Base-by-base conservation (phyloP, 208 protist species). In the Angomonas ambiguus region DNA sequence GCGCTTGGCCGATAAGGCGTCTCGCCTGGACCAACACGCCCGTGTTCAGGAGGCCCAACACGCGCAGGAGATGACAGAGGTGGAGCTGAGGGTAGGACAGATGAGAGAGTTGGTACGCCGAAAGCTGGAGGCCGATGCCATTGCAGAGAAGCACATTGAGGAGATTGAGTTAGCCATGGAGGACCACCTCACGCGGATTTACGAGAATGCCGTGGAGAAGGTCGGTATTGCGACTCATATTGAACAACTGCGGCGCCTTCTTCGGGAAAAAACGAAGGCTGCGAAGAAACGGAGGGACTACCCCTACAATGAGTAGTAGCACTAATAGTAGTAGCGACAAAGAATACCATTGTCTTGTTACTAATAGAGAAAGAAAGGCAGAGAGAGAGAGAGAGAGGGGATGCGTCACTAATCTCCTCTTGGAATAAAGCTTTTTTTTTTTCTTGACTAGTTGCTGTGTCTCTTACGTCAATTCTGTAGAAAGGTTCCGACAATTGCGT, bases 111-210 rank as follows among this genome's bases (percentile, higher is more conserved):
- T 83, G 62, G 86, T 92, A 38, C 82, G 79, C 28, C 59, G 51
- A 27, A 92, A 92, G 69, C 67, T 84, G 22, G 35, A 76, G n/a
- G 79, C 71, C 0, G 85, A 88, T 24, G 75, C 76, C 38, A 67
- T 82, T 4, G 62, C 80, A 22, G 85, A 87, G 74, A 62, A 71
- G 51, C 71, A 88, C 20, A 65, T 73, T 31, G 51, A 57, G 20
- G 75, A 92, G 65, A 72, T 85, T 24, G 69, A 85, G 64, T 58
- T 48, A 1, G 51, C 71, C 49, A 74, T 83, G 69, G 74, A 79
- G 25, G 53, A 63, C 1, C 79, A 82, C 61, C 56, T 84, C 38
- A 13, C 65, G 18, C 71, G 79, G 45, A 45, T 88, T 24, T 71
- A 72, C 30, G 53, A 63, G 11, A 66, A 69, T 38, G 68, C 74